phyloP scores from a whole-genome alignment of 2,329 filamentous ascomycete species.

The Cladosporium sp. region DNA sequence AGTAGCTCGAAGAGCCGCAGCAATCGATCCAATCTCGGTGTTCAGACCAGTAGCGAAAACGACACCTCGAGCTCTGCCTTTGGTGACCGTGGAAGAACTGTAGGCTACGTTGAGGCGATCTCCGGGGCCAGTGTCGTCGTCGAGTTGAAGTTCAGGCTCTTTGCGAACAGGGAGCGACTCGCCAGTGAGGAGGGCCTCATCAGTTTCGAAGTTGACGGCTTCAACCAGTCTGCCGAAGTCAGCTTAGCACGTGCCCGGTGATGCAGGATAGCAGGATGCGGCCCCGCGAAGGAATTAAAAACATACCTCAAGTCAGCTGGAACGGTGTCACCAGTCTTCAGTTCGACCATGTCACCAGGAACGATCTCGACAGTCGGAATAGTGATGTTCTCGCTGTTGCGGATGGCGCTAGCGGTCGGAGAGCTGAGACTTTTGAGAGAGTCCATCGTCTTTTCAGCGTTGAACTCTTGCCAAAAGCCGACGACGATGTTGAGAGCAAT shows the following conservation, averaged over 20 bases:
- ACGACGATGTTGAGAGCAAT: conserved; percentile 41
- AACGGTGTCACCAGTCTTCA: conserved; percentile 44
- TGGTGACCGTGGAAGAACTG: conserved; percentile 65
- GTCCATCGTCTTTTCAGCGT: conserved; percentile 46
- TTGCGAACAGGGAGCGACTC: conserved; percentile 67
- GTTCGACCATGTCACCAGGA: conserved; percentile 42
- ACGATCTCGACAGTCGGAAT: conserved; percentile 40
- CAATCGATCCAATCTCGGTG: conserved; percentile 71
- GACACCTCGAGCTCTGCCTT: conserved; percentile 62
- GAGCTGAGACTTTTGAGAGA: conserved; percentile 42
- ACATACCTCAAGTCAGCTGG: conserved; percentile 51
- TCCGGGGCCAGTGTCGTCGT: conserved; percentile 52
- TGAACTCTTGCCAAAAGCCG: conserved; percentile 43
- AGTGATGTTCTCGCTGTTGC: conserved; percentile 38
- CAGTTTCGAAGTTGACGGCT: conserved; percentile 58
- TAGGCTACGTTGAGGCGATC: conserved; percentile 67
- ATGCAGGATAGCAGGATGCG: background rate
- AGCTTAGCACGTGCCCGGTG: background rate
- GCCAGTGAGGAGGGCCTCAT: conserved; percentile 70
- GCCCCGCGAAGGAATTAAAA: background rate
- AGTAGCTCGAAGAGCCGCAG: conserved; percentile 58
- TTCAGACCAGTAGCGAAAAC: conserved; percentile 66
- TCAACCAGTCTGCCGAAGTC: conserved; percentile 28
- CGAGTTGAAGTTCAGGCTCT: conserved; percentile 49
- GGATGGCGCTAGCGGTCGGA: conserved; percentile 40